Evolutionary conservation across 169 alveolate species (phyloP).

Genomic region (Eimeria necatrix): DNA sequence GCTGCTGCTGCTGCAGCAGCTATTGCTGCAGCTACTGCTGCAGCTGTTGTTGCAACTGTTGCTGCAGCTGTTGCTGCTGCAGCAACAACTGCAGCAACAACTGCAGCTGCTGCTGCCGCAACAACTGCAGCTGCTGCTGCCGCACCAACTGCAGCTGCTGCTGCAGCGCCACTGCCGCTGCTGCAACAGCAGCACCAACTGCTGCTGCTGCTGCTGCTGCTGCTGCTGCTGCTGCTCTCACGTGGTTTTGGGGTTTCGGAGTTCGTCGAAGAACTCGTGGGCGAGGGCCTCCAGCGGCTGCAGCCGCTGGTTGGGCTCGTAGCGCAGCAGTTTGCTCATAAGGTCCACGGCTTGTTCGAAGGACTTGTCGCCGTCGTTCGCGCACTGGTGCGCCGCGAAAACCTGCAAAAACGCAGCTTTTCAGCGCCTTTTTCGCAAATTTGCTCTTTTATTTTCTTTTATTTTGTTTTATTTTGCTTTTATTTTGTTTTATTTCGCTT

Average conservation of each 20-base stretch:
- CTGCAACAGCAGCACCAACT: no score
- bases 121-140: background rate
- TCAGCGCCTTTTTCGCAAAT: no score
- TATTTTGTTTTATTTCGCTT: no score
- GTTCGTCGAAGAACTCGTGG: slow-evolving; percentile 97
- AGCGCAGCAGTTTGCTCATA: slow-evolving; percentile 88
- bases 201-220: background rate
- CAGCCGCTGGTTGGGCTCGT: slow-evolving; percentile 92
- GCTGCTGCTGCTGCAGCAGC: background rate
- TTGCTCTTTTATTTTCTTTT: no score
- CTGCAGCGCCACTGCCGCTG: background rate
- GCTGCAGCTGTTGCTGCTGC: no score
- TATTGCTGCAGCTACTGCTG: background rate
- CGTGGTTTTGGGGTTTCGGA: slow-evolving; percentile 88
- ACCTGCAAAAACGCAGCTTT: background rate
- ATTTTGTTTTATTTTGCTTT: no score
- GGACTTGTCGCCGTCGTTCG: slow-evolving; percentile 87
- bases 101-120: no score
- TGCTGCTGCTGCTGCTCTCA: slow-evolving; percentile 36
- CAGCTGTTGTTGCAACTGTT: background rate
- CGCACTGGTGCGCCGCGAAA: slow-evolving; percentile 60
- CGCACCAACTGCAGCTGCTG: background rate
- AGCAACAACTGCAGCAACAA: no score
- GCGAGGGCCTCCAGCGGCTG: slow-evolving; percentile 92
- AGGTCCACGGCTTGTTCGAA: slow-evolving; percentile 90